A percentile compares a stretch with the other conserved stretches of the same genome.
These are phyloP conservation scores for Tardiomyces blankii DNA, from an alignment of 1,139 yeast genomes.

Conservation along the genomic window DNA sequence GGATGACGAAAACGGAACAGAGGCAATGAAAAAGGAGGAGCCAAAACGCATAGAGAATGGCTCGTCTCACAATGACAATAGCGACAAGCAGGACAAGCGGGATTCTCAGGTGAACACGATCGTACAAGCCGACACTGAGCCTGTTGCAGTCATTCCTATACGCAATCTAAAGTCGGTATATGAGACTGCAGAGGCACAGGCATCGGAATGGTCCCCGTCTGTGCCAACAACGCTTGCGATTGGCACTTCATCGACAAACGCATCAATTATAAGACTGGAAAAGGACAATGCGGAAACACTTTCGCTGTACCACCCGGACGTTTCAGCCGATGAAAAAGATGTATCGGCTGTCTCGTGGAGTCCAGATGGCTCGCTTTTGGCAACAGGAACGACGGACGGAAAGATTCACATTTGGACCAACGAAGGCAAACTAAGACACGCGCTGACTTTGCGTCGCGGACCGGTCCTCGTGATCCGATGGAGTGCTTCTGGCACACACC, in stretches of 20 bases:
- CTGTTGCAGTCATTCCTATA: constrained; percentile 4
- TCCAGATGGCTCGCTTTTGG: constrained; percentile 18
- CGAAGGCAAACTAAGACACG: constrained; percentile 38
- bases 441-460: constrained; percentile 42
- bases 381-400: constrained; percentile 24
- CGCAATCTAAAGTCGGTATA: constrained; percentile 3
- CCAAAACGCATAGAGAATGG: not conserved
- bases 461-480: constrained; percentile 42
- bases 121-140: constrained; percentile 5
- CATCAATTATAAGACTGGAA: not conserved
- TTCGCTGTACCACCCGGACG: not conserved
- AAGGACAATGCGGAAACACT: not conserved
- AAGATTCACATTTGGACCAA: constrained; percentile 22
- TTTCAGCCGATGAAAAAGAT: not conserved
- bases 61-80: not conserved
- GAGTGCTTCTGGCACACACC: constrained; percentile 34
- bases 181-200: constrained; percentile 9
- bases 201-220: constrained; percentile 17
- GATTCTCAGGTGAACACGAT: not conserved
- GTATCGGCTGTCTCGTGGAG: constrained; percentile 19
- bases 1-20: constrained; percentile 7
- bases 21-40: constrained; percentile 17
- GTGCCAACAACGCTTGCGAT: constrained; percentile 10
- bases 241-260: constrained; percentile 6
- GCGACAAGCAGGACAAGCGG: not conserved